Evolutionary conservation across 805 yeast species (phyloP).

Genomic region (Alloascoidea hylecoeti): DNA sequence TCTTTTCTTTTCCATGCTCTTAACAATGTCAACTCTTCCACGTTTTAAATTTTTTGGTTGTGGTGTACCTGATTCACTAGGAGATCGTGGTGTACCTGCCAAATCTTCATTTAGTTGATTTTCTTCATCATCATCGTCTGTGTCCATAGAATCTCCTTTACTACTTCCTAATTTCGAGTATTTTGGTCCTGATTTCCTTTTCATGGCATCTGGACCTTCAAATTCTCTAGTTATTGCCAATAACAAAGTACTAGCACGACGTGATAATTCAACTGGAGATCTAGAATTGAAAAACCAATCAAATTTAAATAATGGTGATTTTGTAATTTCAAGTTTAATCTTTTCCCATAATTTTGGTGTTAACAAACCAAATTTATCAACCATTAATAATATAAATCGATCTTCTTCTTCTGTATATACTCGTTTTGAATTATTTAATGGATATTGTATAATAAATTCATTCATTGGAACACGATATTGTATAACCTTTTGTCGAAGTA

Average conservation of each 20-base stretch:
- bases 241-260: slow-evolving; percentile 55
- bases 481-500: slow-evolving; percentile 38
- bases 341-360: slow-evolving; percentile 45
- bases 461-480: slow-evolving; percentile 45
- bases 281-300: slow-evolving; percentile 66
- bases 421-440: slow-evolving; percentile 73
- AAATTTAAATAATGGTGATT: slow-evolving; percentile 47
- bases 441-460: slow-evolving; percentile 52
- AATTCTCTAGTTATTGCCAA: slow-evolving; percentile 57
- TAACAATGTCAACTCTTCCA: neutral
- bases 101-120: neutral
- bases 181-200: slow-evolving; percentile 21
- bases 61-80: neutral
- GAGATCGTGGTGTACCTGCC: neutral
- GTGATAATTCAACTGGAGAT: slow-evolving; percentile 55
- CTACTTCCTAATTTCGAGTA: slow-evolving; percentile 1
- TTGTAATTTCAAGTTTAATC: slow-evolving; percentile 48
- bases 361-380: slow-evolving; percentile 51
- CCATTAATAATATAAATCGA: slow-evolving; percentile 44
- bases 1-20: neutral
- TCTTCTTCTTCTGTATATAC: slow-evolving; percentile 61
- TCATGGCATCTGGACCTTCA: slow-evolving; percentile 44
- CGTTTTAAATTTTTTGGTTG: neutral
- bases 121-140: slow-evolving; percentile 6
- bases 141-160: slow-evolving; percentile 9